These are phyloP conservation scores for Iris pallida DNA, from an alignment of 116 monocot genomes.

Conservation along the genomic window DNA sequence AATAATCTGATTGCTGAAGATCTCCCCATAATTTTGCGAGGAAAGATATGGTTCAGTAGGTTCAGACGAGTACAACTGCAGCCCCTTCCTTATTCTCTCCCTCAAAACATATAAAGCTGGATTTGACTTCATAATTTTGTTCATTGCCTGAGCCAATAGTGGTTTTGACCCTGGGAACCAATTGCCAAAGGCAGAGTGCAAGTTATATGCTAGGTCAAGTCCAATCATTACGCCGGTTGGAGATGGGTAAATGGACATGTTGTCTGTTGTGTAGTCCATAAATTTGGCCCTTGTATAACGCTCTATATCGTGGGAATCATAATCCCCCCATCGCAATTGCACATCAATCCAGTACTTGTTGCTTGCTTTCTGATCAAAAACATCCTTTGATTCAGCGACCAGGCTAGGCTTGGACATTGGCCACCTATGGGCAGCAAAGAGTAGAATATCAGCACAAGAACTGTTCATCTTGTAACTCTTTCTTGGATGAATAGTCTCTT, in stretches of 20 bases:
- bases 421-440: slow-evolving; percentile 98
- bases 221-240: slow-evolving; percentile 97
- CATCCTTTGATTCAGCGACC: slow-evolving; percentile 97
- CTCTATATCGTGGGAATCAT: slow-evolving; percentile 66
- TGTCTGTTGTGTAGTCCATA: slow-evolving; percentile 65
- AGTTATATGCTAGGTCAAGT: slow-evolving; percentile 91
- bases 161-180: slow-evolving; percentile 98
- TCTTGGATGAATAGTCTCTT: slow-evolving; percentile 92
- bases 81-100: slow-evolving; percentile 92
- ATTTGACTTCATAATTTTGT: slow-evolving; percentile 98
- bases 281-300: slow-evolving; percentile 62
- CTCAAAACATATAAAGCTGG: slow-evolving; percentile 69
- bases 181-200: slow-evolving; percentile 99
- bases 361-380: slow-evolving; percentile 98
- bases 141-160: slow-evolving; percentile 58
- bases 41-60: slow-evolving; percentile 97
- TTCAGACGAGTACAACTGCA: slow-evolving; percentile 97
- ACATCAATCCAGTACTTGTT: slow-evolving; percentile 87
- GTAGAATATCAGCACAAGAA: slow-evolving; percentile 94
- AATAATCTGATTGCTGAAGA: slow-evolving; percentile 63
- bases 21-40: slow-evolving; percentile 73
- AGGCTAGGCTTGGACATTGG: slow-evolving; percentile 98
- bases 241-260: slow-evolving; percentile 65
- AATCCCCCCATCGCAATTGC: slow-evolving; percentile 60
- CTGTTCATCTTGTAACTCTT: slow-evolving; percentile 99